A percentile compares a stretch with the other conserved stretches of the same genome.
These are phyloP conservation scores for Aspergillus nidulans DNA, from an alignment of 495 filamentous ascomycete species.

Conservation along the genomic window DNA sequence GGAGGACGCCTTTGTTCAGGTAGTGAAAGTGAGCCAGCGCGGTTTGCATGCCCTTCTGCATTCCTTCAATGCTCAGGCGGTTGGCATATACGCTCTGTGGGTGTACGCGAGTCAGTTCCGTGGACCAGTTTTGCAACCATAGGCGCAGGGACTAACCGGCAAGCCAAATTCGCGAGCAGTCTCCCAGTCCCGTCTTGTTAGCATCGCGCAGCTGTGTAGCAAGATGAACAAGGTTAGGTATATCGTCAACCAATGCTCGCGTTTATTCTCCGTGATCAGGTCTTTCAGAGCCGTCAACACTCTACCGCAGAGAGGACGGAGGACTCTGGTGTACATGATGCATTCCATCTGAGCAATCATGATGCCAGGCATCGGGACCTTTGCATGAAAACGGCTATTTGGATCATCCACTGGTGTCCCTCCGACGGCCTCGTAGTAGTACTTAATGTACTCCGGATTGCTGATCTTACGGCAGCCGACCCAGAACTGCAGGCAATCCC, in stretches of 20 bases:
- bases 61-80: slow-evolving; percentile 5
- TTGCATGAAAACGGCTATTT: slow-evolving; percentile 2
- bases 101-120: slow-evolving; percentile 1
- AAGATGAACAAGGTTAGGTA: slow-evolving; percentile 11
- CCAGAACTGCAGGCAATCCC: slow-evolving; percentile 10
- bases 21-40: slow-evolving; percentile 14
- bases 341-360: slow-evolving; percentile 16
- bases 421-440: slow-evolving; percentile 2
- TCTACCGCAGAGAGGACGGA: slow-evolving; percentile 5
- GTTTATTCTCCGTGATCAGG: slow-evolving; percentile 13
- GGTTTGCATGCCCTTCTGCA: slow-evolving; percentile 10
- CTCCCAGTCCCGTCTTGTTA: slow-evolving; percentile 12
- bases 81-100: slow-evolving; percentile 9
- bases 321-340: slow-evolving; percentile 13
- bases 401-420: slow-evolving; percentile 5
- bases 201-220: slow-evolving; percentile 10
- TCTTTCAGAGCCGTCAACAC: slow-evolving; percentile 8
- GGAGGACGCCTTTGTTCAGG: slow-evolving; percentile 13
- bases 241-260: slow-evolving; percentile 15
- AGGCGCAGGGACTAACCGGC: slow-evolving; percentile 3
- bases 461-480: slow-evolving; percentile 12
- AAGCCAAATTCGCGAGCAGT: slow-evolving; percentile 9
- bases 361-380: slow-evolving; percentile 9
- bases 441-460: slow-evolving; percentile 6
- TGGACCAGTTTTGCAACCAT: not conserved